Evolutionary conservation across 768 basidiomycete species (phyloP), one percentile per base, ranked within the genome.

Genomic region (Crassisporium funariophilum): DNA sequence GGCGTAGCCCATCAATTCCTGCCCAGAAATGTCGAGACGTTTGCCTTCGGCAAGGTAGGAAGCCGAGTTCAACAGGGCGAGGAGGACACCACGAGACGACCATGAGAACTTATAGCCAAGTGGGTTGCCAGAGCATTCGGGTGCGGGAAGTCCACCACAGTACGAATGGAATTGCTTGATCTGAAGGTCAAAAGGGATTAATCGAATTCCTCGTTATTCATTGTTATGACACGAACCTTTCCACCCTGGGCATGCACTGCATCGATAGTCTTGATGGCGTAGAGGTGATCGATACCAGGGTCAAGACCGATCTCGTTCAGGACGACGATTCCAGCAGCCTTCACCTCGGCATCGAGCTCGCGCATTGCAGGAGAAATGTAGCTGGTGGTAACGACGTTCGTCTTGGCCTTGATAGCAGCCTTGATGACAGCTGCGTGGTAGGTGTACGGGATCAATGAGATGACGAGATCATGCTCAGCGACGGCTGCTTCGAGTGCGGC

Each of bases 41-140:
- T 90, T 70, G 23, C 84, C 81, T 44, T 78, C 71, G 29, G 82
- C 74, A 60, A 88, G 75, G 72, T 86, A 94, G 3, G 88, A 84
- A 15, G 92, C 97, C 25, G 80, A 75, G 75, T 98, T 98, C 58
- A 94, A 81, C 41, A 98, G 81, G 2, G 97, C 95, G 56, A 98
- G 87, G 45, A 99, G 86, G 35, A 95, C 94, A 41, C 95, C 95
- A 16, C 93, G 88, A 6, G 94, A 90, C 5, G 93, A 95, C 97
- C 97, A 98, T 27, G 93, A 97, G 74, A 99, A 98, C 68, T 98
- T 98, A 83, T 98, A 99, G 9, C 95, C 95, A 46, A 98, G 86
- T 2, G 97, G 94, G 74, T 98, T 99, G 61, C 85, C 84, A 4
- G 92, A 82, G 61, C 87, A 87, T 58, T 91, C 86, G 5, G 93